Percentiles rank a stretch among this genome's conserved stretches.
These are phyloP conservation scores for Clarireedia homoeocarpa DNA, from an alignment of 2,329 filamentous ascomycete genomes.

Conservation along the genomic window DNA sequence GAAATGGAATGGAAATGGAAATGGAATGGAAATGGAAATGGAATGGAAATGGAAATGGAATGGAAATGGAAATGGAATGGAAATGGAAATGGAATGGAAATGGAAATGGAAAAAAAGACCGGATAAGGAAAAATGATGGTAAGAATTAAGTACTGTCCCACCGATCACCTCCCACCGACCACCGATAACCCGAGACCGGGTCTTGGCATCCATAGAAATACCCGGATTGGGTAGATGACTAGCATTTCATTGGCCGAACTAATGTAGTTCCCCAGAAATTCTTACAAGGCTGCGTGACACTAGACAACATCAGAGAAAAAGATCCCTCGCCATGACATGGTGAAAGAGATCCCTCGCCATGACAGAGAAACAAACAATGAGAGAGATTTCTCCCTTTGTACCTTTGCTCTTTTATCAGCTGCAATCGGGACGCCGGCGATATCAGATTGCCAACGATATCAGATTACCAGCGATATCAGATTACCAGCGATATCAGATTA, in stretches of 20 bases:
- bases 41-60: neutral
- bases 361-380: no score
- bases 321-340: neutral
- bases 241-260: neutral
- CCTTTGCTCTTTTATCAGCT: neutral
- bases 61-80: neutral
- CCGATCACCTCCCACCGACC: no score
- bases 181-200: neutral
- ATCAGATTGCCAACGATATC: no score
- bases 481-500: neutral
- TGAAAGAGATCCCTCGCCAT: neutral
- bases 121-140: slow-evolving; percentile 2
- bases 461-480: neutral
- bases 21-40: neutral
- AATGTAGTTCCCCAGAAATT: neutral
- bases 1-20: neutral
- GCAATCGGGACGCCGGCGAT: no score
- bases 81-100: neutral
- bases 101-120: neutral
- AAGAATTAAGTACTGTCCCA: neutral
- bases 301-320: slow-evolving; percentile 4
- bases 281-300: neutral
- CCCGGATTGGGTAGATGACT: neutral
- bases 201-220: neutral
- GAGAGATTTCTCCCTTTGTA: neutral